Evolutionary conservation across 2,329 filamentous ascomycete species (phyloP).

Genomic region (Ophiostoma sp.): DNA sequence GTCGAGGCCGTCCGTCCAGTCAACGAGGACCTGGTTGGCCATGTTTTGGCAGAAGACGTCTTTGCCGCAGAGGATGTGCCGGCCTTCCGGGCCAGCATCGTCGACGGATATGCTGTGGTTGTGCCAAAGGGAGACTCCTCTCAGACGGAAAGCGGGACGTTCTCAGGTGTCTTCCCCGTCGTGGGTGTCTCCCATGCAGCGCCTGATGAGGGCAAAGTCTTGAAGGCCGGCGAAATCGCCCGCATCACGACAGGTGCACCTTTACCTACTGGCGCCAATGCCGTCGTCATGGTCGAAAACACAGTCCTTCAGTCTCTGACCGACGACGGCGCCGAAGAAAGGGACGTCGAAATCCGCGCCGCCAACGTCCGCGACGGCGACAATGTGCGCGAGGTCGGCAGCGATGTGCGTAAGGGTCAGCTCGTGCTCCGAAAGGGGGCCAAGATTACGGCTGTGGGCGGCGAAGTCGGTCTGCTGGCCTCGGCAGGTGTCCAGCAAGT

Average conservation of each 20-base stretch:
- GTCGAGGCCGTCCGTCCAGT: constrained; percentile 60
- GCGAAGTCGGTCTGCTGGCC: constrained; percentile 86
- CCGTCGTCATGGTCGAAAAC: constrained; percentile 97
- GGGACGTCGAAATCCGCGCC: constrained; percentile 81
- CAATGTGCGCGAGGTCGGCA: constrained; percentile 89
- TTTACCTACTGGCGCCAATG: constrained; percentile 80
- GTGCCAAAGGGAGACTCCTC: constrained; percentile 46
- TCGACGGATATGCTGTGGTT: constrained; percentile 91
- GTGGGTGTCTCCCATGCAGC: constrained; percentile 83
- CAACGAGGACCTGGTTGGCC: constrained; percentile 66
- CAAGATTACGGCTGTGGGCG: constrained; percentile 80
- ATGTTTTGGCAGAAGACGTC: constrained; percentile 81
- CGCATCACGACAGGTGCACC: constrained; percentile 95
- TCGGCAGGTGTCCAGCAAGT: constrained; percentile 76
- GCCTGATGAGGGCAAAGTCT: constrained; percentile 60
- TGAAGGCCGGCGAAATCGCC: constrained; percentile 75
- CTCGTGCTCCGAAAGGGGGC: constrained; percentile 75
- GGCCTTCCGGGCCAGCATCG: constrained; percentile 92
- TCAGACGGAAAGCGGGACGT: constrained; percentile 40
- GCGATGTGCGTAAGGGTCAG: constrained; percentile 72
- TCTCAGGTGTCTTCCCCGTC: constrained; percentile 83
- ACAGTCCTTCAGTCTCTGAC: constrained; percentile 75
- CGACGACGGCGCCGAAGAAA: constrained; percentile 79
- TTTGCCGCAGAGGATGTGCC: constrained; percentile 80
- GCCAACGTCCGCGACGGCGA: constrained; percentile 73